Percentiles rank a stretch among this genome's conserved stretches.
Evolutionary conservation across 2,329 filamentous ascomycete genomes (phyloP).

Genomic region (Ophiobolus disseminans): DNA sequence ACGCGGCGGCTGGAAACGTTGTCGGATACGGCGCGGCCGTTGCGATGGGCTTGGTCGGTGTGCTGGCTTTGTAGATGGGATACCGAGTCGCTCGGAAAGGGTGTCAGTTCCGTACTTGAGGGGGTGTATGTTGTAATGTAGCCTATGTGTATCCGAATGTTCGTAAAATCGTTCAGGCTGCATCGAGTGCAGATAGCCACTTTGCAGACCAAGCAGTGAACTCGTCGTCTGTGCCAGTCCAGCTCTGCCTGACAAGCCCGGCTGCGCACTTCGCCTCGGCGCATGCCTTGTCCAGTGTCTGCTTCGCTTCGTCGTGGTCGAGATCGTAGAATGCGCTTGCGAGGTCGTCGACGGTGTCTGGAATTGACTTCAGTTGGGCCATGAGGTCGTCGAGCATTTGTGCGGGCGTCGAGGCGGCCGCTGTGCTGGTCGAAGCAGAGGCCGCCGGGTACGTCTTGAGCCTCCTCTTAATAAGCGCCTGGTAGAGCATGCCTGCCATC

Average conservation of each 20-base stretch:
- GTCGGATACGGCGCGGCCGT: slow-evolving; percentile 27
- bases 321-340: slow-evolving; percentile 76
- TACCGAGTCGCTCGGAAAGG: too few relatives aligned
- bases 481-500: slow-evolving; percentile 71
- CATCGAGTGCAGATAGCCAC: slow-evolving; percentile 57
- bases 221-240: slow-evolving; percentile 73
- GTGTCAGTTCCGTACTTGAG: too few relatives aligned
- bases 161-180: slow-evolving; percentile 26
- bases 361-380: slow-evolving; percentile 64
- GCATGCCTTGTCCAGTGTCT: slow-evolving; percentile 66
- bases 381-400: slow-evolving; percentile 63
- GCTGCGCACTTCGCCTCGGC: slow-evolving; percentile 64
- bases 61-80: slow-evolving; percentile 28
- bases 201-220: slow-evolving; percentile 78
- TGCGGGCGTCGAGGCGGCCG: slow-evolving; percentile 19
- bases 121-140: not conserved
- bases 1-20: slow-evolving; percentile 28
- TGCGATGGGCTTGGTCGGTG: slow-evolving; percentile 26
- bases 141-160: not conserved
- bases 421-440: slow-evolving; percentile 15
- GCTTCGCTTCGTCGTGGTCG: slow-evolving; percentile 65
- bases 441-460: slow-evolving; percentile 62
- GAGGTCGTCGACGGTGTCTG: slow-evolving; percentile 73
- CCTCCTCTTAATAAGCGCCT: slow-evolving; percentile 72
- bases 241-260: slow-evolving; percentile 64